phyloP scores from a whole-genome alignment of 139 green algal species.

The Chlamydomonas eustigma region DNA sequence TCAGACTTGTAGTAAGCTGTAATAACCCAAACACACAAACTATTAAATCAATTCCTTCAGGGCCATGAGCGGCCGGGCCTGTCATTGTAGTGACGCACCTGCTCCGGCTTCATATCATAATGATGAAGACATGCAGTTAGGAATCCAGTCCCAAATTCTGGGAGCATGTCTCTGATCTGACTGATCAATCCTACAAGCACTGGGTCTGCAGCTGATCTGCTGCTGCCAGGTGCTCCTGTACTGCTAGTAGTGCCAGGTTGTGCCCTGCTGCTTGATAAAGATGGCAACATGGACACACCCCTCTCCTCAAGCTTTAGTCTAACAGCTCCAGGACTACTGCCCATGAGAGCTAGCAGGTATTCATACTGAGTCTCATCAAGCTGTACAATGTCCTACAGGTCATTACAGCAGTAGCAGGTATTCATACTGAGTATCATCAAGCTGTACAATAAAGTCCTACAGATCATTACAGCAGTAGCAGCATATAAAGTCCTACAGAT shows the following conservation, averaged over 20 bases:
- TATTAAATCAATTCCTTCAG: no score
- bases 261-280: neutral
- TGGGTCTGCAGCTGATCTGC: neutral
- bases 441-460: no score
- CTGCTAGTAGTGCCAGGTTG: neutral
- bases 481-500: no score
- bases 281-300: constrained; percentile 7
- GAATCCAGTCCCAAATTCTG: constrained; percentile 71
- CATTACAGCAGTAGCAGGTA: no score
- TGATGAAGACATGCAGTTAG: constrained; percentile 54
- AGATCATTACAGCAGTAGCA: no score
- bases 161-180: constrained; percentile 68
- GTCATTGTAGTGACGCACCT: no score
- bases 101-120: constrained; percentile 45
- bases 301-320: neutral
- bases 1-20: no score
- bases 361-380: constrained; percentile 73
- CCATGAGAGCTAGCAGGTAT: constrained; percentile 71
- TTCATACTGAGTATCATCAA: no score
- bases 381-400: constrained; percentile 34
- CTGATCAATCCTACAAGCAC: neutral
- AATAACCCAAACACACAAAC: no score
- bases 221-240: no score
- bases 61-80: no score
- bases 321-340: constrained; percentile 19